Conservation (phyloP, 257 asterid genomes). For the Solanum bulbocastanum region DNA sequence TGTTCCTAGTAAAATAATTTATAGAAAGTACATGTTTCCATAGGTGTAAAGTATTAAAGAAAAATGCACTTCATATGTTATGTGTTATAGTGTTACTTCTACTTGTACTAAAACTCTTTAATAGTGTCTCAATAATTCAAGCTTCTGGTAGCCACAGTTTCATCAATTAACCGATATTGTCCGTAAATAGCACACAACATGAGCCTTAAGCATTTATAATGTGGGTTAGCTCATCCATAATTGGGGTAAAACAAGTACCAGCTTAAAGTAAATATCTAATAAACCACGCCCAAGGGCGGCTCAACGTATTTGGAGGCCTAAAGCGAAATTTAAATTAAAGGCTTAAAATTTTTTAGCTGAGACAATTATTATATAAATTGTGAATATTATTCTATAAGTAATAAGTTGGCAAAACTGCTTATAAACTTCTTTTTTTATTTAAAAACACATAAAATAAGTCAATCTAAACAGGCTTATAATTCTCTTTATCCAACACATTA, state of each 20-base stretch:
- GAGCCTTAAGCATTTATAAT: neutral
- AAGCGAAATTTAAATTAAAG: too few relatives aligned
- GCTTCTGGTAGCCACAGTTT: neutral
- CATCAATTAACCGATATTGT: neutral
- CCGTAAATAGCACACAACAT: neutral
- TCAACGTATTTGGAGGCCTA: too few relatives aligned
- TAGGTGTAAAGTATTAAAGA: neutral
- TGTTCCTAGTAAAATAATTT: neutral
- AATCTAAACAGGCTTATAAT: too few relatives aligned
- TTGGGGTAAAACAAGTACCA: neutral
- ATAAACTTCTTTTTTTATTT: too few relatives aligned
- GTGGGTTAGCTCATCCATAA: neutral
- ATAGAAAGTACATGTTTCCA: neutral
- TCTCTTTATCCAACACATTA: too few relatives aligned
- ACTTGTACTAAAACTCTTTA: neutral
- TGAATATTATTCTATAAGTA: too few relatives aligned
- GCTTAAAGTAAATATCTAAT: neutral
- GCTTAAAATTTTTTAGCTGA: too few relatives aligned
- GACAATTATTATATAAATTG: too few relatives aligned
- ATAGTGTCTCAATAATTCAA: neutral
- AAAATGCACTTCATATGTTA: neutral
- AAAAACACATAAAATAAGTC: too few relatives aligned
- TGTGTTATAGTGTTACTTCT: neutral
- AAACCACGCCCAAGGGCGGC: neutral
- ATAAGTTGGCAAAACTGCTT: too few relatives aligned